Evolutionary conservation across 257 asterid genomes (phyloP).

Genomic region (Penstemon eatonii): DNA sequence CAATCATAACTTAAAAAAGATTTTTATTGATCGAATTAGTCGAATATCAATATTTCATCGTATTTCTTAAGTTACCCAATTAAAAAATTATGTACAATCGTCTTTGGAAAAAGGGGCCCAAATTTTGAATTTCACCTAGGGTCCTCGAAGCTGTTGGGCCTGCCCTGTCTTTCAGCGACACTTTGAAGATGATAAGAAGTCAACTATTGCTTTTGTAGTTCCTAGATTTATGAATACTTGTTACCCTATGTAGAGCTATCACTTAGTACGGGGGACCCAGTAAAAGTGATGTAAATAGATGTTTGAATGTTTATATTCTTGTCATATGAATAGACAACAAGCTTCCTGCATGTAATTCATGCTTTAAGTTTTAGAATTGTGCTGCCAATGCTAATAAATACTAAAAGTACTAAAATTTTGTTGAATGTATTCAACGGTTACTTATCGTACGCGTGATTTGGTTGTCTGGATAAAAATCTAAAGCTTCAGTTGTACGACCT

Average conservation of each 20-base stretch:
- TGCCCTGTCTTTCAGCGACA: not conserved
- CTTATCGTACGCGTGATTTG: not conserved
- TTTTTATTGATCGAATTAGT: too few relatives aligned
- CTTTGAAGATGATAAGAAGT: slow-evolving; percentile 10
- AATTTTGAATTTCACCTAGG: too few relatives aligned
- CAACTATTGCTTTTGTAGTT: not conserved
- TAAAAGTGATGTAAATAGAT: slow-evolving; percentile 19
- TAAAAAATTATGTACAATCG: too few relatives aligned
- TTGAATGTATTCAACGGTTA: slow-evolving; percentile 12
- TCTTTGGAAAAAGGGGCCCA: too few relatives aligned
- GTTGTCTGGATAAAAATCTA: not conserved
- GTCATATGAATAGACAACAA: slow-evolving; percentile 8
- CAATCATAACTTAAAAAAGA: too few relatives aligned
- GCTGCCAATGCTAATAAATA: slow-evolving; percentile 6
- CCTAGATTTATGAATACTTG: not conserved
- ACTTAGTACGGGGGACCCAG: not conserved
- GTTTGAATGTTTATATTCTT: slow-evolving; percentile 5
- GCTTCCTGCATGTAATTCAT: slow-evolving; percentile 18
- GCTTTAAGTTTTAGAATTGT: slow-evolving; percentile 16
- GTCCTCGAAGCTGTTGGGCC: too few relatives aligned
- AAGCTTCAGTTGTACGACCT: not conserved
- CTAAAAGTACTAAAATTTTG: not conserved
- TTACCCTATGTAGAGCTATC: not conserved
- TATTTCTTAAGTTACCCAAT: too few relatives aligned
- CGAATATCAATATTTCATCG: too few relatives aligned